Evolutionary conservation across 164 flowering plant species (phyloP), one percentile per base, ranked within the genome.

Genomic region (Annona cherimola): DNA sequence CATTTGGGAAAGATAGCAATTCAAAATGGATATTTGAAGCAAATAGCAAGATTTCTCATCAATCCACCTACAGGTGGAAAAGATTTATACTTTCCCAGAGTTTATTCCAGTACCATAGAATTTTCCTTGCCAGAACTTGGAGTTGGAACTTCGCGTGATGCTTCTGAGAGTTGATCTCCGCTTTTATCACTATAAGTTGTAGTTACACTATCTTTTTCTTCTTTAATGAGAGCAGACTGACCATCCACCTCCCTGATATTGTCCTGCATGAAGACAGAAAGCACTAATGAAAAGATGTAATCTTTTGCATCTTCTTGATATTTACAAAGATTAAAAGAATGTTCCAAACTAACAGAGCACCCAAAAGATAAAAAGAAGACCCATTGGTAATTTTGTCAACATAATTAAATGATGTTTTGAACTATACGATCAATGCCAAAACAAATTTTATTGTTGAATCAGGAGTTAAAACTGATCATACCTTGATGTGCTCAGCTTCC

Each of bases 401-500:
- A 26, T 19, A 18, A 8, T n/a, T 4, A 4, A 44, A 42, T 19
- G 26, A 4, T 60, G 5, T 60, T 43, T 39, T 20, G 2, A 1
- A 6, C 5, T 9, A 61, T 59, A 8, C 44, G 45, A n/a, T 54
- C 41, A 66, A 41, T 40, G 43, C 12, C 42, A 42, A 64, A 64
- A 16, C 35, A 63, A 59, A 40, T 41, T 35, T 20, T 45, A 45
- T 45, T 18, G n/a, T n/a, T 1, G 12, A 43, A 70, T n/a, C 20
- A 19, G 4, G 74, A 76, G 69, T 73, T 9, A 20, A 14, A 70
- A 42, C 40, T 70, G 35, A 16, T 45, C 41, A 14, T 69, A 88
- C 97, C 90, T 86, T 74, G 19, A 67, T 60, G n/a, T 66, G 74
- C 64, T 77, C 78, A 46, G 75, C 81, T 75, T 79, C 70, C 74